These are phyloP conservation scores for Trichophyton verrucosum DNA, from an alignment of 2,329 filamentous ascomycete genomes.

Conservation along the genomic window DNA sequence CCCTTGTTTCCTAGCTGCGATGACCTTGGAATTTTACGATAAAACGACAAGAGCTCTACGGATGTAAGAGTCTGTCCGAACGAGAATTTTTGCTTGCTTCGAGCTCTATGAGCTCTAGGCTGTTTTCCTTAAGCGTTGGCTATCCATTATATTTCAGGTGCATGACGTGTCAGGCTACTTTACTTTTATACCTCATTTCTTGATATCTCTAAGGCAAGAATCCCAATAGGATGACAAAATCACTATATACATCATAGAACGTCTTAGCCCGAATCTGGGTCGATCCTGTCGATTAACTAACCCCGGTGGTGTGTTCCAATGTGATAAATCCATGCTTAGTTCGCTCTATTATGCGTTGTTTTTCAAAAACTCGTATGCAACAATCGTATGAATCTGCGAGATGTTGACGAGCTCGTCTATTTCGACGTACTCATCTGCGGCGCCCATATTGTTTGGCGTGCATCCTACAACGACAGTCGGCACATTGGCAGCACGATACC, in stretches of 20 bases:
- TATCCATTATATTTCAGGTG: background rate
- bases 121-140: background rate
- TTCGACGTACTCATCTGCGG: slow-evolving; percentile 11
- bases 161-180: too few relatives aligned
- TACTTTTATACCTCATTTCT: too few relatives aligned
- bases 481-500: slow-evolving; percentile 9
- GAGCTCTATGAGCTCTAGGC: background rate
- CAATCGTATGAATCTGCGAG: slow-evolving; percentile 8
- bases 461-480: slow-evolving; percentile 10
- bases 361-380: slow-evolving; percentile 11
- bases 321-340: background rate
- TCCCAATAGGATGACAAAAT: too few relatives aligned
- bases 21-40: slow-evolving; percentile 90
- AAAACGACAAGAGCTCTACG: slow-evolving; percentile 31
- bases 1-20: slow-evolving; percentile 72
- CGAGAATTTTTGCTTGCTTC: background rate
- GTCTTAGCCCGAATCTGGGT: too few relatives aligned
- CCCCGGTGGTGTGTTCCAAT: too few relatives aligned
- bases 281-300: too few relatives aligned
- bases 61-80: background rate
- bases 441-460: slow-evolving; percentile 11
- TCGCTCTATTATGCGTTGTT: background rate
- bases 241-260: too few relatives aligned
- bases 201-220: too few relatives aligned
- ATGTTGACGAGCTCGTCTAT: slow-evolving; percentile 9